phyloP scores from a whole-genome alignment of 2,329 filamentous ascomycete genomes.

The Fusarium goolgardi region DNA sequence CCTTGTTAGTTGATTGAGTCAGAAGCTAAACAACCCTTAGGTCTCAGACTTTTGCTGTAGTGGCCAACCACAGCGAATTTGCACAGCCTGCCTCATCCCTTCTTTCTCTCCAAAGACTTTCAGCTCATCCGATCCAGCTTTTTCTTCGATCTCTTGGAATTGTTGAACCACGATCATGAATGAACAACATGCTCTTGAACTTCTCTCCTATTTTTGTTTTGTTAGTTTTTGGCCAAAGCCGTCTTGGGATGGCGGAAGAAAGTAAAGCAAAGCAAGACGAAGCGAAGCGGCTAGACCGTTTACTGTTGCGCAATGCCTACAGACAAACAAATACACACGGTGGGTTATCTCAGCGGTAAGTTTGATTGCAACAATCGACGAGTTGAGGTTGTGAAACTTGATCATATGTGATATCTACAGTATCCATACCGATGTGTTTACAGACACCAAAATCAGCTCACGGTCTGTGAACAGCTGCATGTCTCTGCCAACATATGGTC shows the following conservation, averaged over 20 bases:
- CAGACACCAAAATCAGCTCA: background rate
- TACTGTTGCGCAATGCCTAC: background rate
- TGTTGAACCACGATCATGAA: conserved; percentile 8
- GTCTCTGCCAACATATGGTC: conserved; percentile 5
- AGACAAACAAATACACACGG: background rate
- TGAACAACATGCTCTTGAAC: background rate
- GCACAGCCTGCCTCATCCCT: conserved; percentile 12
- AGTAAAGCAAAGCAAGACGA: background rate
- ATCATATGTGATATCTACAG: conserved; percentile 13
- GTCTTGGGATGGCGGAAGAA: background rate
- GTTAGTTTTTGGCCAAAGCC: background rate
- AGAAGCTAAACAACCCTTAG: conserved; percentile 13
- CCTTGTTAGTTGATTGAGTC: background rate
- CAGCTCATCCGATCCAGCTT: conserved; percentile 11
- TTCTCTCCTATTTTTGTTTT: background rate
- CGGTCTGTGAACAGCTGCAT: conserved; percentile 3
- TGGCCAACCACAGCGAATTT: conserved; percentile 13
- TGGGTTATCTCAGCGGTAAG: background rate
- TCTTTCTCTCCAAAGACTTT: conserved; percentile 7
- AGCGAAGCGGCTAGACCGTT: background rate
- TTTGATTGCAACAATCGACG: background rate
- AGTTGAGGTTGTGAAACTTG: conserved; percentile 11
- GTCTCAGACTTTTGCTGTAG: background rate
- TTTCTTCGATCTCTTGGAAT: conserved; percentile 13
- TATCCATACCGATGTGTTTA: background rate